Evolutionary conservation across 1,139 yeast genomes (phyloP), one percentile per base, ranked within the genome.

Genomic region (Nakaseomyces glabratus): DNA sequence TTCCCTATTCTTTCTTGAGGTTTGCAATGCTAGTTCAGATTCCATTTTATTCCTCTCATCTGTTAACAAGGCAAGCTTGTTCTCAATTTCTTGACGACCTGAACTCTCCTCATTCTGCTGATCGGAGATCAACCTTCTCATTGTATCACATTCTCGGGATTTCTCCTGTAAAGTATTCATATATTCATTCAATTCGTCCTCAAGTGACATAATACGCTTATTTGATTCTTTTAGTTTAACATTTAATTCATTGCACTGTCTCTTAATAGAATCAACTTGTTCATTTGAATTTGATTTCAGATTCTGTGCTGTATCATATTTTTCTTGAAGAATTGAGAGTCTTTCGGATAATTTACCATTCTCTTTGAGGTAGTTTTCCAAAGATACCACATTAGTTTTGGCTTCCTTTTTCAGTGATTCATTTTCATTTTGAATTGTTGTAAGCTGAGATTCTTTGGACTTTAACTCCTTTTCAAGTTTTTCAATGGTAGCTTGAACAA

Each of bases 161-260:
- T 94, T 71, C 46, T 86, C 95, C 49, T 79, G 90, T 6, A 88
- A 60, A 55, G 76, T 66, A 29, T 72, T 69, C 41, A 85, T 71
- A 4, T 82, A 66, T 40, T 88, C 97, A 7, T 71, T 64, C 11
- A 88, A 59, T 49, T 88, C 95, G 40, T 85, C 95, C 46, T 82
- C 88, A 33, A 88, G 58, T 2, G 75, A 69, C 39, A 82, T 90
- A 19, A 73, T 65, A 43, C 73, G 69, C 36, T 66, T 65, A 21
- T 68, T 66, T 3, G 76, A 65, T 47, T 88, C 97, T 42, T 72
- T 72, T 21, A 78, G 60, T 36, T 80, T 74, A 70, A 80, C 71
- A 5, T 67, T 58, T 34, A 85, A 59, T 51, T 88, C 97, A 32
- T 86, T 95, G 38, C 78, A 73, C 55, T 86, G 93, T 43, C 76